phyloP scores from a whole-genome alignment of 768 basidiomycete genomes.

The Kondoa malvinella region DNA sequence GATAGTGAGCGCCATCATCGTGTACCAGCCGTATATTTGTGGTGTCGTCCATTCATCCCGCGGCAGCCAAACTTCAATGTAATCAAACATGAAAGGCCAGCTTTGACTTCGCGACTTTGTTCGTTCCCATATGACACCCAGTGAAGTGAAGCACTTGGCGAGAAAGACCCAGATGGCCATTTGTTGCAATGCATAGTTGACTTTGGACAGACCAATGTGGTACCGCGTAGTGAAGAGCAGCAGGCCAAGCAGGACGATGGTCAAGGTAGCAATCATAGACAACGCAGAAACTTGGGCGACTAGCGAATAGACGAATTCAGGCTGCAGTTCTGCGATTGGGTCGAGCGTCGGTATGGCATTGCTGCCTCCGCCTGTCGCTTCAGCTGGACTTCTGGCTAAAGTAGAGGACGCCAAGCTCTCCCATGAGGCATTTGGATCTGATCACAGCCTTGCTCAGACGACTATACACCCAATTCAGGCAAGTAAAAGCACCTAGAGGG shows the following conservation, averaged over 20 bases:
- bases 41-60: conserved; percentile 49
- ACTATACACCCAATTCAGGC: neutral
- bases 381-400: neutral
- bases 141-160: conserved; percentile 55
- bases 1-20: conserved; percentile 71
- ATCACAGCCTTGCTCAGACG: neutral
- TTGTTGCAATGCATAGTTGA: conserved; percentile 65
- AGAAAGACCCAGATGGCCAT: conserved; percentile 65
- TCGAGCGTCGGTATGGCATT: neutral
- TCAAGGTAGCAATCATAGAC: conserved; percentile 68
- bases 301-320: conserved; percentile 66
- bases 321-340: conserved; percentile 28
- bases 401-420: neutral
- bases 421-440: neutral
- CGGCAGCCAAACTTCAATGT: conserved; percentile 65
- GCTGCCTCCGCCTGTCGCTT: neutral
- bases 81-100: conserved; percentile 95
- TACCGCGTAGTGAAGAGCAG: conserved; percentile 89
- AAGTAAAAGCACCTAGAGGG: neutral
- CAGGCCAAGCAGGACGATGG: conserved; percentile 70
- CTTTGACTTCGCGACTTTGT: conserved; percentile 43
- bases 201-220: conserved; percentile 79
- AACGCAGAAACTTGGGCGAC: conserved; percentile 77
- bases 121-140: conserved; percentile 43
- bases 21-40: conserved; percentile 59